Conservation (phyloP, 1,139 yeast genomes). For the Nakaseomyces delphensis region DNA sequence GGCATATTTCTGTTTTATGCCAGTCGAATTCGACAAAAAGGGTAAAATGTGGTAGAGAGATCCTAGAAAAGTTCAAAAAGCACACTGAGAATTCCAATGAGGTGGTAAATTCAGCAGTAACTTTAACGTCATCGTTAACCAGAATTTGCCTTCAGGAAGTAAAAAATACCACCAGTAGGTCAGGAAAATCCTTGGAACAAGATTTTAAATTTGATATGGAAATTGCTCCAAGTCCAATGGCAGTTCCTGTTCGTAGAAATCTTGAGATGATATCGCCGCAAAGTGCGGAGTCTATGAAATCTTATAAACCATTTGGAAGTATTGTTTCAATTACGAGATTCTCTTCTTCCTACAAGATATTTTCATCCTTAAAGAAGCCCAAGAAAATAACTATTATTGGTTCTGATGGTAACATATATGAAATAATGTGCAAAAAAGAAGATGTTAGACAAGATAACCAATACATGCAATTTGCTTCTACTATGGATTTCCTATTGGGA, state of each 20-base stretch:
- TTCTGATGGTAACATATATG: slow-evolving; percentile 62
- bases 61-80: slow-evolving; percentile 31
- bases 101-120: slow-evolving; percentile 17
- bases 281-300: slow-evolving; percentile 37
- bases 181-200: slow-evolving; percentile 35
- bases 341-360: slow-evolving; percentile 39
- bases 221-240: slow-evolving; percentile 55
- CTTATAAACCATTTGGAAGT: slow-evolving; percentile 48
- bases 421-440: slow-evolving; percentile 78
- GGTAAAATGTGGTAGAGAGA: slow-evolving; percentile 43
- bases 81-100: slow-evolving; percentile 11
- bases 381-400: slow-evolving; percentile 71
- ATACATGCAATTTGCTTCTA: slow-evolving; percentile 83
- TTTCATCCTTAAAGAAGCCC: slow-evolving; percentile 81
- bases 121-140: slow-evolving; percentile 25
- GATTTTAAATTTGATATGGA: slow-evolving; percentile 43
- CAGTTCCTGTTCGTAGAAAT: slow-evolving; percentile 72
- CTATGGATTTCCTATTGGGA: slow-evolving; percentile 65
- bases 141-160: slow-evolving; percentile 28
- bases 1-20: slow-evolving; percentile 73
- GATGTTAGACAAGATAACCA: slow-evolving; percentile 95
- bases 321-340: slow-evolving; percentile 52
- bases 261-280: slow-evolving; percentile 60
- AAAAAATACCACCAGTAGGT: slow-evolving; percentile 25
- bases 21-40: slow-evolving; percentile 59